These are phyloP conservation scores for Rhynchospora pubera DNA, from an alignment of 176 grass and related monocot species.

Conservation along the genomic window DNA sequence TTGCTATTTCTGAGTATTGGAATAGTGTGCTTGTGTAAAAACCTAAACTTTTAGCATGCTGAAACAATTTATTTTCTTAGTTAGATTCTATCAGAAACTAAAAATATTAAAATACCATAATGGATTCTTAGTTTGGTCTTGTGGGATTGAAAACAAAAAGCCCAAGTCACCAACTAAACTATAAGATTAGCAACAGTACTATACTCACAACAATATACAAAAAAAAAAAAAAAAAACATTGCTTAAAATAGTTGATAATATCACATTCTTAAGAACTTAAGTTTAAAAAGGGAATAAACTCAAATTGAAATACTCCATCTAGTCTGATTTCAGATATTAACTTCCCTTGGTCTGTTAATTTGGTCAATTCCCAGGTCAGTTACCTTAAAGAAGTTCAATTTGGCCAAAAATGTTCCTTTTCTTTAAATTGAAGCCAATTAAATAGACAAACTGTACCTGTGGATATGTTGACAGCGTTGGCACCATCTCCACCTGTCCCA, in stretches of 20 bases:
- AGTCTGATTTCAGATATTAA: background rate
- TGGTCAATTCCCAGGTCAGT: background rate
- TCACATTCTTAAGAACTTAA: background rate
- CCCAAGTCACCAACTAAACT: background rate
- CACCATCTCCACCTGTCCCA: slow-evolving; percentile 85
- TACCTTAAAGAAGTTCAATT: background rate
- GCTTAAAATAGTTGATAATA: background rate
- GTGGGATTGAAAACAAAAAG: background rate
- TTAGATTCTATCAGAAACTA: too few species aligned
- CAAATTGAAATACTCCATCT: background rate
- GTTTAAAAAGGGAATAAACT: background rate
- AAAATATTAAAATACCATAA: too few species aligned
- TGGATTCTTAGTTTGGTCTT: too few species aligned
- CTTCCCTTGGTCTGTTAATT: background rate
- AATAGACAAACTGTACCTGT: slow-evolving; percentile 22
- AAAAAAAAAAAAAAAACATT: background rate
- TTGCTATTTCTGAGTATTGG: too few species aligned
- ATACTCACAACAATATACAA: background rate
- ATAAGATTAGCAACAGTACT: background rate
- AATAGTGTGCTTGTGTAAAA: too few species aligned
- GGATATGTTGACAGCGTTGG: slow-evolving; percentile 94
- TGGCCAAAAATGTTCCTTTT: background rate
- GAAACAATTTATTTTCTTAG: too few species aligned
- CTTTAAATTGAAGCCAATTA: background rate
- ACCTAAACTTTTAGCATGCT: too few species aligned